Percentiles rank a stretch among this genome's conserved stretches.
Conservation (phyloP, 139 green algal genomes). For the Chlamydomonas schloesseri region DNA sequence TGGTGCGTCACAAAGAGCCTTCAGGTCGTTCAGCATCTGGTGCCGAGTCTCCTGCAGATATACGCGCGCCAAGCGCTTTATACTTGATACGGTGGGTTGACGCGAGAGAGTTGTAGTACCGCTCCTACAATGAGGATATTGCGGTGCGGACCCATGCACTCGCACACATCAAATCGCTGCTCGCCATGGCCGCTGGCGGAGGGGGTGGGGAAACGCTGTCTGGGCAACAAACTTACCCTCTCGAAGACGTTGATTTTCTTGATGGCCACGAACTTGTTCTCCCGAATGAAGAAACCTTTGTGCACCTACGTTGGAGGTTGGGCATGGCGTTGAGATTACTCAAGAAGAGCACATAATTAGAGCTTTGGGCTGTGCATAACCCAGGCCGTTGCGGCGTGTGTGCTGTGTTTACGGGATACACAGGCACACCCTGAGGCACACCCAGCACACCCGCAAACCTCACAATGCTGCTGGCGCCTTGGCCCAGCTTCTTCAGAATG, state of each 20-base stretch:
- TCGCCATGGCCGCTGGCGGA: no score
- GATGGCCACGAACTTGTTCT: slow-evolving; percentile 84
- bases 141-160: no score
- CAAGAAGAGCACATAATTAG: no score
- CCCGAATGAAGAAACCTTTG: slow-evolving; percentile 78
- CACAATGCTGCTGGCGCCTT: slow-evolving; percentile 77
- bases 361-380: no score
- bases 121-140: no score
- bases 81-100: not conserved
- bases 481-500: slow-evolving; percentile 78
- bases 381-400: no score
- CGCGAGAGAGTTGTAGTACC: not conserved
- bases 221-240: slow-evolving; percentile 55
- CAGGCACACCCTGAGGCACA: not conserved
- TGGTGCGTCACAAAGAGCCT: slow-evolving; percentile 79
- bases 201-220: no score
- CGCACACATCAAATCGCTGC: no score
- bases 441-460: slow-evolving; percentile 17
- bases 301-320: slow-evolving; percentile 70
- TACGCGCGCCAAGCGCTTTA: no score
- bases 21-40: slow-evolving; percentile 93
- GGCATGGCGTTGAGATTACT: no score
- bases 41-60: slow-evolving; percentile 79
- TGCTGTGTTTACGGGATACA: no score
- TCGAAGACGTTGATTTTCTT: slow-evolving; percentile 89